phyloP scores from a whole-genome alignment of 2,329 filamentous ascomycete genomes.

The Stagonosporopsis rhizophila region DNA sequence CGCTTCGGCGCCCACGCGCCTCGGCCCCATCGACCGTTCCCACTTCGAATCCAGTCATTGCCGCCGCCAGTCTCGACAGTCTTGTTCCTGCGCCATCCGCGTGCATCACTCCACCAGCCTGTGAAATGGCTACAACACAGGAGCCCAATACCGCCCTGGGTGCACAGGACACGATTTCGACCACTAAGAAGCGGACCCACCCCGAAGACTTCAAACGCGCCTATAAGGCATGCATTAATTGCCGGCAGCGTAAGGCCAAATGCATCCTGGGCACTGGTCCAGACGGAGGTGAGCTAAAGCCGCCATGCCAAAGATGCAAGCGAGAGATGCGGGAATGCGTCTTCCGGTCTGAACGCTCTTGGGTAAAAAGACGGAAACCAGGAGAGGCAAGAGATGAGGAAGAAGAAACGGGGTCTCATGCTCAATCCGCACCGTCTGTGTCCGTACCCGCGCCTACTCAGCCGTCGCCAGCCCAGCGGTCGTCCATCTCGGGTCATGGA shows the following conservation, averaged over 20 bases:
- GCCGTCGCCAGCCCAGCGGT: slow-evolving; percentile 31
- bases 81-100: slow-evolving; percentile 39
- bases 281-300: slow-evolving; percentile 51
- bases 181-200: slow-evolving; percentile 45
- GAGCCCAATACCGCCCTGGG: slow-evolving; percentile 24
- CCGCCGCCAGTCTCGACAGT: slow-evolving; percentile 28
- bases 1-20: slow-evolving; percentile 9
- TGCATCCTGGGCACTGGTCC: slow-evolving; percentile 57
- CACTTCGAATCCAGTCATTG: slow-evolving; percentile 28
- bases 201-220: slow-evolving; percentile 59
- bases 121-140: slow-evolving; percentile 25
- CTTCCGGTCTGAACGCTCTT: slow-evolving; percentile 51
- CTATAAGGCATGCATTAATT: slow-evolving; percentile 63
- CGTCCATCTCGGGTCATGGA: slow-evolving; percentile 36
- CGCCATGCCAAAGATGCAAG: slow-evolving; percentile 58
- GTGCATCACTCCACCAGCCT: slow-evolving; percentile 29
- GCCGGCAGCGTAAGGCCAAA: slow-evolving; percentile 61
- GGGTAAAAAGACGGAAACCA: slow-evolving; percentile 48
- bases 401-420: slow-evolving; percentile 19
- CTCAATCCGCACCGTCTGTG: slow-evolving; percentile 15
- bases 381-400: slow-evolving; percentile 37
- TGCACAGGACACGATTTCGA: slow-evolving; percentile 27
- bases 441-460: slow-evolving; percentile 22
- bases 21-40: slow-evolving; percentile 2
- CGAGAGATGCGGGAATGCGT: slow-evolving; percentile 60